Base-by-base conservation (phyloP, 768 basidiomycete genomes). In the Podaxis pistillaris region DNA sequence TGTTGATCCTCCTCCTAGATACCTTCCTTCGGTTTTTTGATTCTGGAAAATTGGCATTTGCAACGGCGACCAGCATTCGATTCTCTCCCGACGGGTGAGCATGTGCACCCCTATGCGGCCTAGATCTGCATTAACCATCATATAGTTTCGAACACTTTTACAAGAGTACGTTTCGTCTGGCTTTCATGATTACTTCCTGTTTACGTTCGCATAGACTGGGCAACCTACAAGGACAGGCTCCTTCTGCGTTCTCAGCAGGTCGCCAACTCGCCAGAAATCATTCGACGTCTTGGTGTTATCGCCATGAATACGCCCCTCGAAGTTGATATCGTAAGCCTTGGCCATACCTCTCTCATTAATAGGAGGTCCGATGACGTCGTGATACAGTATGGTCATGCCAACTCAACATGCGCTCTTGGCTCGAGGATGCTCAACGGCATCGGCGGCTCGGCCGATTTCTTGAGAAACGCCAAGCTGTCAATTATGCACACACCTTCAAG, bases 261-360 rank as follows among this genome's bases (percentile, higher is more conserved):
- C 2, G 80, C 80, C 58, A 82, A 82, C 66, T 77, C 81, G 0
- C 80, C 81, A 2, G 81, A 82, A 67, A 72, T 82, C 53, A 81
- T 82, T 61, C 71, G 81, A 11, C 72, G 81, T 1, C 73, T 82
- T 13, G 81, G 81, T 58, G 69, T 81, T 53, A 82, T 82, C 38
- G 81, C 81, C 8, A 82, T 82, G 81, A 82, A 82, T 63, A 81
- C 81, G 0, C 80, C 81, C 0, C 69, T 82, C 9, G 81, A 82
- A 67, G 80, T 82, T 7, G 81, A 82, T 65, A 81, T 81, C 52
- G 78, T 79, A 46, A 26, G 76, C 75, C 26, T 12, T 28, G n/a
- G 15, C n/a, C n/a, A 0, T 3, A 6, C 0, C 19, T 12, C 2
- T 49, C 1, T 50, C 22, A 3, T 28, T 24, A 9, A 11, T 50